Evolutionary conservation across 306 rosid genomes (phyloP).

Genomic region (Myrica gale): DNA sequence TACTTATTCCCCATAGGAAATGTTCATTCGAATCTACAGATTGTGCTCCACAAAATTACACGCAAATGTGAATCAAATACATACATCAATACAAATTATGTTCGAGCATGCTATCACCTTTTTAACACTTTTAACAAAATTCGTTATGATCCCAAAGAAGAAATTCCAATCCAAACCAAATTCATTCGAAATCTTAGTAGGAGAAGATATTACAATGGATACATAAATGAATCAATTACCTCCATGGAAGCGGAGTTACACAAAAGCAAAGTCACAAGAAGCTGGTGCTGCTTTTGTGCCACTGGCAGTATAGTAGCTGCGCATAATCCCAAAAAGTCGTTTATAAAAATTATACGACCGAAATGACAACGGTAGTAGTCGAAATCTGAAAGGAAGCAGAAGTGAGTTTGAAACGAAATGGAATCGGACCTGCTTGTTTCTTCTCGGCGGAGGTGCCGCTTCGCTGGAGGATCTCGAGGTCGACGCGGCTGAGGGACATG

Average conservation of each 20-base stretch:
- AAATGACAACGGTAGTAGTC: background rate
- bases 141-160: background rate
- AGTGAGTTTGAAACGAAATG: background rate
- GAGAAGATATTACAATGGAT: background rate
- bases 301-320: slow-evolving; percentile 86
- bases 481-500: slow-evolving; percentile 94
- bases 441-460: slow-evolving; percentile 83
- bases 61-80: background rate
- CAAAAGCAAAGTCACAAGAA: slow-evolving; percentile 87
- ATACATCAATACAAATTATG: background rate
- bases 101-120: background rate
- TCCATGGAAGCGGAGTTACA: slow-evolving; percentile 94
- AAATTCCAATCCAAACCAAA: background rate
- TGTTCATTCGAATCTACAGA: too few species aligned
- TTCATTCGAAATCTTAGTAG: background rate
- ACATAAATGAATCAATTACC: slow-evolving; percentile 38
- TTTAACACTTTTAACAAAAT: background rate
- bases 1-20: too few species aligned
- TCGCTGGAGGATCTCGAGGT: slow-evolving; percentile 89
- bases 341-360: background rate
- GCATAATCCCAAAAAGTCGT: slow-evolving; percentile 6
- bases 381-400: background rate
- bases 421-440: slow-evolving; percentile 72
- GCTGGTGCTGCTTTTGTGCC: slow-evolving; percentile 94
- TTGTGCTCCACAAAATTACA: too few species aligned